Evolutionary conservation across 371 early-diverging fungal genomes (phyloP).

Genomic region (Haplosporangium sp.): DNA sequence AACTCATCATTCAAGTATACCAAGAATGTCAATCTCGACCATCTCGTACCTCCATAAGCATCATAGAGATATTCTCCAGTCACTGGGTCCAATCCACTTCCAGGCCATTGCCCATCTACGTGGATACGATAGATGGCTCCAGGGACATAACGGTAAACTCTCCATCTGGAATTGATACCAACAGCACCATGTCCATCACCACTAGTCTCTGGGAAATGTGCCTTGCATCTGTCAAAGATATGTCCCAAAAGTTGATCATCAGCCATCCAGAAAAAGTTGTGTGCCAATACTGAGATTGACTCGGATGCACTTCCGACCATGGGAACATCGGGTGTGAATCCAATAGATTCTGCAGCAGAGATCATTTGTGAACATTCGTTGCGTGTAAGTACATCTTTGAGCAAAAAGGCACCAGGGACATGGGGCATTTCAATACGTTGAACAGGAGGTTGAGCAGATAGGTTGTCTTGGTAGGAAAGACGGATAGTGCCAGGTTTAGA

Average conservation of each 20-base stretch:
- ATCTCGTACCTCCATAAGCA: slow-evolving; percentile 57
- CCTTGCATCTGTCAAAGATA: slow-evolving; percentile 60
- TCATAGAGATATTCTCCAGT: slow-evolving; percentile 64
- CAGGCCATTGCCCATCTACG: slow-evolving; percentile 73
- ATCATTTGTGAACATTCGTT: slow-evolving; percentile 64
- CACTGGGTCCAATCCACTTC: slow-evolving; percentile 58
- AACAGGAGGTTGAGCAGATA: slow-evolving; percentile 40
- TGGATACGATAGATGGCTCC: slow-evolving; percentile 66
- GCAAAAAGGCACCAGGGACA: slow-evolving; percentile 62
- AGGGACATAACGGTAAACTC: slow-evolving; percentile 68
- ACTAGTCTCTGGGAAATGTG: slow-evolving; percentile 57
- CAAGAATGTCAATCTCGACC: slow-evolving; percentile 67
- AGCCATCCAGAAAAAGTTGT: slow-evolving; percentile 71
- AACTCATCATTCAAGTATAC: slow-evolving; percentile 71
- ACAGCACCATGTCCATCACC: slow-evolving; percentile 53
- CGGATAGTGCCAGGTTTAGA: slow-evolving; percentile 61
- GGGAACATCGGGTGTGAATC: slow-evolving; percentile 70
- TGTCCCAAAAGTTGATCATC: slow-evolving; percentile 58
- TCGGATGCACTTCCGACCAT: slow-evolving; percentile 59
- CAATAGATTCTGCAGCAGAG: slow-evolving; percentile 62
- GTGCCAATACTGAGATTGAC: slow-evolving; percentile 61
- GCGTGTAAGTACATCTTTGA: slow-evolving; percentile 61
- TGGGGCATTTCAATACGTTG: slow-evolving; percentile 58
- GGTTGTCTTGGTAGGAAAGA: slow-evolving; percentile 33
- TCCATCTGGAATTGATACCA: slow-evolving; percentile 67